These are phyloP conservation scores for Eudorina sp. DNA, from an alignment of 139 green algal genomes.

Conservation along the genomic window DNA sequence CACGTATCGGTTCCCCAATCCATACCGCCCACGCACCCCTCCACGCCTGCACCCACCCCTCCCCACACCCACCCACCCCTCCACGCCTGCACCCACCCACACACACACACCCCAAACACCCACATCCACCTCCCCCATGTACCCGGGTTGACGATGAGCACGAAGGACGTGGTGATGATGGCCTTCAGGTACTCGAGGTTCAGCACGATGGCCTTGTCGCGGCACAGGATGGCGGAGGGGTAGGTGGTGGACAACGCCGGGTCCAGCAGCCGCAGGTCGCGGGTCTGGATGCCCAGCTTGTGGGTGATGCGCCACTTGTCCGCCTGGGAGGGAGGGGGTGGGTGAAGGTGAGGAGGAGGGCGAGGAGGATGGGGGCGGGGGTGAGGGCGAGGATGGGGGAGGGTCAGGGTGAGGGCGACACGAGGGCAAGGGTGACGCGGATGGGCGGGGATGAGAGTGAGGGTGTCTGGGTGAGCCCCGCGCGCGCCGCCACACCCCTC, in stretches of 20 bases:
- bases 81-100: conserved; percentile 9
- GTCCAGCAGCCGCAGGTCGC: conserved; percentile 79
- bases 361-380: not conserved
- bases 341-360: not conserved
- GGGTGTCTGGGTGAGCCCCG: not conserved
- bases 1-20: not conserved
- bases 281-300: conserved; percentile 75
- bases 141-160: conserved; percentile 74
- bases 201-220: conserved; percentile 73
- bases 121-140: too few relatives aligned
- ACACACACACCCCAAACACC: too few relatives aligned
- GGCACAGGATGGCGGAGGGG: conserved; percentile 75
- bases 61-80: not conserved
- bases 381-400: not conserved
- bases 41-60: not conserved
- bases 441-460: not conserved
- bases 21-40: not conserved
- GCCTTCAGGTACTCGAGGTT: conserved; percentile 78
- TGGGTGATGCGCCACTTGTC: conserved; percentile 74
- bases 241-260: conserved; percentile 65
- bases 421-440: not conserved
- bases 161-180: conserved; percentile 65
- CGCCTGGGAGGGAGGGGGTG: conserved; percentile 5
- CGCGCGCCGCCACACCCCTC: too few relatives aligned
- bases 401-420: not conserved